phyloP scores from a whole-genome alignment of 192 early-diverging fungal genomes.

The Lobosporangium transversale region DNA sequence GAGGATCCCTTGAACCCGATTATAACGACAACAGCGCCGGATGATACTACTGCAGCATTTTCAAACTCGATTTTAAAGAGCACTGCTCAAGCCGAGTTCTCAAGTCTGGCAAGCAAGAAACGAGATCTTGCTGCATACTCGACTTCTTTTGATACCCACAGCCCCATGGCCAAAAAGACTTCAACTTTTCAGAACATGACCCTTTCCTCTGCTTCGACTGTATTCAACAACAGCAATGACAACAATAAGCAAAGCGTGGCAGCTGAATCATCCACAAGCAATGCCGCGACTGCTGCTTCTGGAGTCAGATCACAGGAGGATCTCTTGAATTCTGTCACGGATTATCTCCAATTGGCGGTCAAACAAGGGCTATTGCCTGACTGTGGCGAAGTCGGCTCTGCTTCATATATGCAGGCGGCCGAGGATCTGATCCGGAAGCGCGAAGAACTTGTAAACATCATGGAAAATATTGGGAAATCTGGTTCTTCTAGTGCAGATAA shows the following conservation, averaged over 20 bases:
- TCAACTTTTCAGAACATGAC: conserved; percentile 31
- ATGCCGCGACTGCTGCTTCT: not conserved
- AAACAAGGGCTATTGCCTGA: conserved; percentile 43
- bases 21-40: not conserved
- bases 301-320: conserved; percentile 21
- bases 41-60: conserved; percentile 3
- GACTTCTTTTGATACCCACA: conserved; percentile 49
- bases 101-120: conserved; percentile 40
- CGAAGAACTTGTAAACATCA: conserved; percentile 46
- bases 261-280: not conserved
- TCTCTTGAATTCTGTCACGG: conserved; percentile 36
- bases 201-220: conserved; percentile 7
- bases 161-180: conserved; percentile 43
- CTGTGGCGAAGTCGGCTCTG: conserved; percentile 36
- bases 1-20: conserved; percentile 10
- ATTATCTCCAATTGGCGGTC: conserved; percentile 41
- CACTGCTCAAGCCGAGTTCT: conserved; percentile 33
- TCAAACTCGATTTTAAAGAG: conserved; percentile 45
- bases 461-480: conserved; percentile 40
- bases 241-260: not conserved
- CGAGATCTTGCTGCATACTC: conserved; percentile 45
- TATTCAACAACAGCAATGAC: conserved; percentile 1
- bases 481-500: conserved; percentile 64
- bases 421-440: conserved; percentile 44
- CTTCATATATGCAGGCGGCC: conserved; percentile 28